phyloP scores from a whole-genome alignment of 2,329 filamentous ascomycete species.

The Aspergillus ruber region DNA sequence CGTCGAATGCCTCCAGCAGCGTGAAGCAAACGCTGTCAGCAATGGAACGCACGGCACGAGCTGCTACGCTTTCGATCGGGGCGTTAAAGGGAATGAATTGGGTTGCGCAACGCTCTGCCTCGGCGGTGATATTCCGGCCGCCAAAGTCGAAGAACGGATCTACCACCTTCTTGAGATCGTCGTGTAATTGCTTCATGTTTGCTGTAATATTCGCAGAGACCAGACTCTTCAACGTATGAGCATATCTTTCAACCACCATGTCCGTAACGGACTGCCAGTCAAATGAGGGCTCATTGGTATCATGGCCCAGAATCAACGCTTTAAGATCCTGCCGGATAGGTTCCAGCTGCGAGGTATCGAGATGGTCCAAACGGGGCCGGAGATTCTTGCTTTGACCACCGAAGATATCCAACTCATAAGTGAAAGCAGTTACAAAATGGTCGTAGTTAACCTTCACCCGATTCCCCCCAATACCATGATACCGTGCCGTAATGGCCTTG shows the following conservation, averaged over 20 bases:
- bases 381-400: constrained; percentile 17
- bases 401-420: constrained; percentile 39
- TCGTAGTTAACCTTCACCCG: constrained; percentile 44
- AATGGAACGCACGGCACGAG: constrained; percentile 23
- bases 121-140: constrained; percentile 18
- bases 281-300: constrained; percentile 23
- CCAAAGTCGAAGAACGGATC: constrained; percentile 31
- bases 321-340: constrained; percentile 41
- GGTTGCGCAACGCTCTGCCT: constrained; percentile 26
- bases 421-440: constrained; percentile 44
- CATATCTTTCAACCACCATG: constrained; percentile 58
- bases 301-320: constrained; percentile 32
- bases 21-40: constrained; percentile 27
- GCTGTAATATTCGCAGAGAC: constrained; percentile 20
- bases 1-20: constrained; percentile 17
- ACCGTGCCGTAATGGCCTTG: constrained; percentile 23
- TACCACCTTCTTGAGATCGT: constrained; percentile 24
- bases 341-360: constrained; percentile 25
- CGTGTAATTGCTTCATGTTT: constrained; percentile 14
- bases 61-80: constrained; percentile 15
- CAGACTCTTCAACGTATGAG: constrained; percentile 45
- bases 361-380: constrained; percentile 35
- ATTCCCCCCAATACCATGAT: constrained; percentile 27
- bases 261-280: constrained; percentile 66
- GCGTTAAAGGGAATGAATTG: constrained; percentile 27